phyloP scores from a whole-genome alignment of 176 grass and related monocot genomes.

The Dendrocalamus sinicus region DNA sequence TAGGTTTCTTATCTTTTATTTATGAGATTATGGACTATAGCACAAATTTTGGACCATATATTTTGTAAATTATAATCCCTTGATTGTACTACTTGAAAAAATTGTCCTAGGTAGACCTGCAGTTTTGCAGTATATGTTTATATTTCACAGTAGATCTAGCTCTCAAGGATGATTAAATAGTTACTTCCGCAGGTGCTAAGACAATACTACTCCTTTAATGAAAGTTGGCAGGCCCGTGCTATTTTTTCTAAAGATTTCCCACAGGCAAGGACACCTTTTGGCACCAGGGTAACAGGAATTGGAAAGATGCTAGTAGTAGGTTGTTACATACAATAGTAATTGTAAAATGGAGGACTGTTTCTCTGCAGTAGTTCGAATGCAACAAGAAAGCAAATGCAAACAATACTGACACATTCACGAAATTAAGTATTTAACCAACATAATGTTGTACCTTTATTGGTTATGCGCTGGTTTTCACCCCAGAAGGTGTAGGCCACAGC shows the following conservation, averaged over 20 bases:
- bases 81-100: slow-evolving; percentile 1
- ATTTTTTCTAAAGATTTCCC: background rate
- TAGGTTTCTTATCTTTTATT: slow-evolving; percentile 5
- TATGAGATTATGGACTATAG: background rate
- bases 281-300: background rate
- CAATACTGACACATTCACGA: background rate
- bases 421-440: slow-evolving; percentile 7
- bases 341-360: background rate
- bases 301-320: background rate
- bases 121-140: background rate
- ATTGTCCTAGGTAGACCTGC: background rate
- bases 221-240: background rate
- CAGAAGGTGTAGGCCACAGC: slow-evolving; percentile 78
- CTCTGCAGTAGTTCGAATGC: background rate
- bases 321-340: background rate
- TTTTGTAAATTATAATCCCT: background rate
- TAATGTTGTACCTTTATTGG: slow-evolving; percentile 45
- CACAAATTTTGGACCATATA: background rate
- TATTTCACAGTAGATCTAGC: background rate
- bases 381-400: background rate
- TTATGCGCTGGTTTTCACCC: slow-evolving; percentile 70
- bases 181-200: background rate
- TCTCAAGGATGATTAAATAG: background rate
- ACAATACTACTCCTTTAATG: background rate
- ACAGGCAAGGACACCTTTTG: background rate